phyloP scores from a whole-genome alignment of 116 monocot species.

The Posidonia oceanica region DNA sequence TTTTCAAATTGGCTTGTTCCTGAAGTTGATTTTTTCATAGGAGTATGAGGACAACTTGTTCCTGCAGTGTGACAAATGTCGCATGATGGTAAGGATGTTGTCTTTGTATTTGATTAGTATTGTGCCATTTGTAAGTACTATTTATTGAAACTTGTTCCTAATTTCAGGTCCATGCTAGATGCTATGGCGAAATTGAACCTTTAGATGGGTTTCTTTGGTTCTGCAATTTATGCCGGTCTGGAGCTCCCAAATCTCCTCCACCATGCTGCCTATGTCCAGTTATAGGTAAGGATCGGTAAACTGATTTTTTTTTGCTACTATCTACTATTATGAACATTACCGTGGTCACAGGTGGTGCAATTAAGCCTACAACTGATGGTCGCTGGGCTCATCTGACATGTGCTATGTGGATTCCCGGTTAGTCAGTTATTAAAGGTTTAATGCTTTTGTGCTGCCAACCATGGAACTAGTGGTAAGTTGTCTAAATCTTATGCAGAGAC shows the following conservation, averaged over 20 bases:
- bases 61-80: conserved; percentile 97
- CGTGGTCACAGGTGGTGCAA: conserved; percentile 65
- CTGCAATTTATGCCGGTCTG: conserved; percentile 89
- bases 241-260: conserved; percentile 67
- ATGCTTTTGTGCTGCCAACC: neutral
- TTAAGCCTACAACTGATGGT: conserved; percentile 98
- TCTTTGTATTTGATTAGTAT: conserved; percentile 4
- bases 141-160: neutral
- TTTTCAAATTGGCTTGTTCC: conserved; percentile 1
- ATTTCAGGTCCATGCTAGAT: conserved; percentile 92
- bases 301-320: neutral
- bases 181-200: conserved; percentile 89
- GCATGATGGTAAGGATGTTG: conserved; percentile 67
- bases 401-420: conserved; percentile 99
- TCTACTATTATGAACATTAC: neutral
- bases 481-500: conserved; percentile 53
- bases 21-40: conserved; percentile 29
- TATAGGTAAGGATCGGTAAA: conserved; percentile 24
- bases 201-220: conserved; percentile 92
- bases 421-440: conserved; percentile 5
- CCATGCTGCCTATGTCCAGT: conserved; percentile 93
- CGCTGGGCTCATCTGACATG: conserved; percentile 98
- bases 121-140: neutral
- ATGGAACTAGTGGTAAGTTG: neutral
- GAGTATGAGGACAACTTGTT: conserved; percentile 97